These are phyloP conservation scores for Arabidopsis arenosa DNA, from an alignment of 345 rosid genomes.

Conservation along the genomic window DNA sequence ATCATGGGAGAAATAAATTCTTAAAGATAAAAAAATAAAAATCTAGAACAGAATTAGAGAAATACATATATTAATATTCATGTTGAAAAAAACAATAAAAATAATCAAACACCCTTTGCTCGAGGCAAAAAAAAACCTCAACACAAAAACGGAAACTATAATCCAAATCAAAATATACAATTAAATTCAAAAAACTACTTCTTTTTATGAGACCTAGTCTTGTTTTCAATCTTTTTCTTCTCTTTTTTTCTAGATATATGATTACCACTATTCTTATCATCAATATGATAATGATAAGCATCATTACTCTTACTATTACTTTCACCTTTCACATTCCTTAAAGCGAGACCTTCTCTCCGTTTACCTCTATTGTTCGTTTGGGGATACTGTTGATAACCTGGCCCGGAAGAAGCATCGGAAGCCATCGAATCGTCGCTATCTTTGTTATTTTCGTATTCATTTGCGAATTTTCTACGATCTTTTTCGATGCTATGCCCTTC, in stretches of 20 bases:
- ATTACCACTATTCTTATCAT: constrained; percentile 24
- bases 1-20: neutral
- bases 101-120: constrained; percentile 23
- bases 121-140: constrained; percentile 14
- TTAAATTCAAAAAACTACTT: constrained; percentile 3
- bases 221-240: constrained; percentile 28
- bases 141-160: constrained; percentile 7
- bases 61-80: neutral
- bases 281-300: neutral
- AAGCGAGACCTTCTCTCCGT: constrained; percentile 19
- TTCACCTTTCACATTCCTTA: constrained; percentile 25
- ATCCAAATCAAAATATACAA: constrained; percentile 18
- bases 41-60: neutral
- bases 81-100: neutral
- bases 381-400: constrained; percentile 35
- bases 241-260: constrained; percentile 23
- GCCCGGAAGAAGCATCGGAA: constrained; percentile 76
- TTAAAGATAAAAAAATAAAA: neutral
- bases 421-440: constrained; percentile 76
- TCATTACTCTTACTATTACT: constrained; percentile 27
- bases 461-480: neutral
- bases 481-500: constrained; percentile 27
- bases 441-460: constrained; percentile 29
- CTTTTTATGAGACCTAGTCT: constrained; percentile 25
- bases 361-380: constrained; percentile 20